phyloP scores from a whole-genome alignment of 208 protist species.

The Acanthamoeba sp. region DNA sequence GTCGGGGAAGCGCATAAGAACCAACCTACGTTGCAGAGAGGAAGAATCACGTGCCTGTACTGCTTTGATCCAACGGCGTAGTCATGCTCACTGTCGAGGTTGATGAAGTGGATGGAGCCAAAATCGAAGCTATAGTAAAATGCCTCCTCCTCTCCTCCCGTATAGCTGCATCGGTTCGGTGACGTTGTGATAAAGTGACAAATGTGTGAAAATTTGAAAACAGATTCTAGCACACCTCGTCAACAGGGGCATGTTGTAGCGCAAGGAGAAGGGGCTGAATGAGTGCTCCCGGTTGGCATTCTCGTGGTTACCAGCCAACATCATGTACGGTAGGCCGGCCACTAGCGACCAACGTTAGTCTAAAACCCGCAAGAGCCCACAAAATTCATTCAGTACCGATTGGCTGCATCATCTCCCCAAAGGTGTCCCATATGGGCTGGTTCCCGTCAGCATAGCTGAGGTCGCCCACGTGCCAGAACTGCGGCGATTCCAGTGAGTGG shows the following conservation, averaged over 20 bases:
- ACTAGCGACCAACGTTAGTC: background rate
- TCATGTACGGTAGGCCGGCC: background rate
- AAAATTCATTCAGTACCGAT: background rate
- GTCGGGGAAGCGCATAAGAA: background rate
- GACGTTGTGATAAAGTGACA: background rate
- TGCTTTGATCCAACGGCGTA: background rate
- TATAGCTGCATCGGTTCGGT: background rate
- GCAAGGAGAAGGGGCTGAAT: background rate
- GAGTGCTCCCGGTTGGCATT: background rate
- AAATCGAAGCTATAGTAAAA: slow-evolving; percentile 73
- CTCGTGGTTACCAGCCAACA: background rate
- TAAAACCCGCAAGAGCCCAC: too few relatives aligned
- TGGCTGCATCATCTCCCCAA: background rate
- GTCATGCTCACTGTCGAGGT: slow-evolving; percentile 14
- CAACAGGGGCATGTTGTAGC: slow-evolving; percentile 8
- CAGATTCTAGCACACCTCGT: background rate
- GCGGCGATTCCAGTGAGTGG: too few relatives aligned
- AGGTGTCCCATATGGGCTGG: background rate
- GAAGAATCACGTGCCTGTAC: background rate
- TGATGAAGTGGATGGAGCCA: slow-evolving; percentile 39
- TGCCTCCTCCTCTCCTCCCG: background rate
- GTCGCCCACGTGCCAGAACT: slow-evolving; percentile 39
- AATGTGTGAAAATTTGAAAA: background rate
- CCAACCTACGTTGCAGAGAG: background rate
- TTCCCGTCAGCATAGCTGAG: slow-evolving; percentile 17